Percentiles rank a stretch among this genome's conserved stretches.
Conservation (phyloP, 164 flowering plant genomes). For the Houttuynia cordata region DNA sequence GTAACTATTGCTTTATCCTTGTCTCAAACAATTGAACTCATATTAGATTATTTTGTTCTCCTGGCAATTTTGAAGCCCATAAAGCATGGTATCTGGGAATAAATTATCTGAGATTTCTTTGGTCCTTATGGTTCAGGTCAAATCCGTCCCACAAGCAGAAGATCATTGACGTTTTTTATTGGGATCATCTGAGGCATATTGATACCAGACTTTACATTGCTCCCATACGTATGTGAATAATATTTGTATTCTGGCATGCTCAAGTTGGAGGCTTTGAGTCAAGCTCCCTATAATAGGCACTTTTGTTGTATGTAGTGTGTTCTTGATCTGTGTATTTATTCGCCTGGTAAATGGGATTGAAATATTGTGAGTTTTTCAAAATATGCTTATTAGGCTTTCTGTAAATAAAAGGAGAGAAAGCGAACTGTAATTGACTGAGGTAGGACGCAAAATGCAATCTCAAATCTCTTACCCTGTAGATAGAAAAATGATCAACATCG, state of each 20-base stretch:
- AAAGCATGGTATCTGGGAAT: not conserved
- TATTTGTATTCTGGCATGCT: not conserved
- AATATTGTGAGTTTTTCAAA: not conserved
- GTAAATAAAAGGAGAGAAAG: too few species aligned
- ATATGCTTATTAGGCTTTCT: too few species aligned
- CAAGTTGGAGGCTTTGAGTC: not conserved
- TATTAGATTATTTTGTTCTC: too few species aligned
- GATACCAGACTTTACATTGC: not conserved
- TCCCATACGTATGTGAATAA: not conserved
- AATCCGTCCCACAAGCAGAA: conserved; percentile 50
- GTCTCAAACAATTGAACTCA: too few species aligned
- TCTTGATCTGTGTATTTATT: too few species aligned
- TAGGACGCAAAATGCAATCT: too few species aligned
- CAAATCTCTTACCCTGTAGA: too few species aligned
- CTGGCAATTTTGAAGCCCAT: not conserved
- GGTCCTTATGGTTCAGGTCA: conserved; percentile 33
- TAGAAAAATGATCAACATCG: too few species aligned
- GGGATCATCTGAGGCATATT: not conserved
- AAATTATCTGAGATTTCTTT: not conserved
- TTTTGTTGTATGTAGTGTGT: not conserved
- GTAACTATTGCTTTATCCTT: conserved; percentile 24
- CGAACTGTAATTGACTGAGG: too few species aligned
- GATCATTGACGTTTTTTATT: conserved; percentile 10
- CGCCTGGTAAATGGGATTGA: not conserved
- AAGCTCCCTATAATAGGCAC: not conserved